A percentile compares a stretch with the other conserved stretches of the same genome.
phyloP scores from a whole-genome alignment of 768 basidiomycete species.

The Terana coerulea region DNA sequence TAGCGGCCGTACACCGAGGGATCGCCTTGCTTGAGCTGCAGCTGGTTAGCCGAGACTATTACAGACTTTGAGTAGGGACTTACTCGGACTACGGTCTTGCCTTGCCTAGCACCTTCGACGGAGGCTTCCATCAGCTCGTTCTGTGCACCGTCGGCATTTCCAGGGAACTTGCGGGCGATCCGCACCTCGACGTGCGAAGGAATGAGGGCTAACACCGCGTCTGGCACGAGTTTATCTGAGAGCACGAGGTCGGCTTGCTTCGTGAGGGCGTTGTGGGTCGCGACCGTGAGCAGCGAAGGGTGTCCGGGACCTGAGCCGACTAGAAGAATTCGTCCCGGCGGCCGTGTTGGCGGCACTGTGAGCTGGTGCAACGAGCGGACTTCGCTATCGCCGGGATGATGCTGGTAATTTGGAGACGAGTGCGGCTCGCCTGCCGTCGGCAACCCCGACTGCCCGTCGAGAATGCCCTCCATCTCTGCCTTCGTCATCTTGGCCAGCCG shows the following conservation, averaged over 20 bases:
- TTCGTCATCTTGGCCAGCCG: conserved; percentile 67
- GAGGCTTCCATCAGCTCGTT: conserved; percentile 93
- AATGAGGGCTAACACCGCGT: conserved; percentile 80
- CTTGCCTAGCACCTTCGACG: conserved; percentile 72
- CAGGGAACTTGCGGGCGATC: conserved; percentile 96
- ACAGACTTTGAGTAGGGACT: conserved; percentile 23
- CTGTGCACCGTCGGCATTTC: conserved; percentile 94
- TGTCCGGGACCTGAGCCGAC: conserved; percentile 96
- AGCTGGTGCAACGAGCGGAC: conserved; percentile 23
- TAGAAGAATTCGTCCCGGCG: conserved; percentile 74
- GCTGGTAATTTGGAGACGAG: conserved; percentile 27
- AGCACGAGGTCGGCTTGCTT: conserved; percentile 82
- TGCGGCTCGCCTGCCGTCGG: background rate
- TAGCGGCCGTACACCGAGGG: conserved; percentile 92
- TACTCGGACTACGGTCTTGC: conserved; percentile 85
- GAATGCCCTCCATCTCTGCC: conserved; percentile 61
- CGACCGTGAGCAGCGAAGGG: conserved; percentile 85
- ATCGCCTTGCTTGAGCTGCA: conserved; percentile 93
- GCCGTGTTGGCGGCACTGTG: conserved; percentile 18
- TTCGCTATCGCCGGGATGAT: conserved; percentile 26
- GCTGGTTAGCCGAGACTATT: background rate
- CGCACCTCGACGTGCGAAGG: conserved; percentile 68
- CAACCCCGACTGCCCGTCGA: conserved; percentile 37
- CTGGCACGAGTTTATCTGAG: conserved; percentile 94
- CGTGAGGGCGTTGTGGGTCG: conserved; percentile 79